Evolutionary conservation across 192 early-diverging fungal species (phyloP).

Genomic region (Backusella morwellensis): DNA sequence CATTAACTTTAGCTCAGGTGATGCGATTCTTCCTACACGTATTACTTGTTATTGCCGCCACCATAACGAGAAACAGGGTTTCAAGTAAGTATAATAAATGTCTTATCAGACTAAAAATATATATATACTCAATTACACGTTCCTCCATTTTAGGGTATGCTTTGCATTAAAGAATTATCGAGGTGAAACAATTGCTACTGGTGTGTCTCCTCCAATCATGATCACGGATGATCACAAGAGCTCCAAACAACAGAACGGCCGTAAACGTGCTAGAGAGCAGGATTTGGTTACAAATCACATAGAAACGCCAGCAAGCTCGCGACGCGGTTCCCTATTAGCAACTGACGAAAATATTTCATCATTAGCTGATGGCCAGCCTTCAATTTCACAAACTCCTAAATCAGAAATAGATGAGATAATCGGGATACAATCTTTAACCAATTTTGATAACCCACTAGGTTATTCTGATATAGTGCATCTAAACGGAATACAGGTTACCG

Average conservation of each 20-base stretch:
- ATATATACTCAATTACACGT: neutral
- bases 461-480: neutral
- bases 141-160: slow-evolving; percentile 50
- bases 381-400: neutral
- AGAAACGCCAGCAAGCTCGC: neutral
- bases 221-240: slow-evolving; percentile 98
- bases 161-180: slow-evolving; percentile 67
- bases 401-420: slow-evolving; percentile 2
- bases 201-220: slow-evolving; percentile 88
- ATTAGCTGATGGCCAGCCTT: neutral
- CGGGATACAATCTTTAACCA: neutral
- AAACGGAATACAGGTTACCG: neutral
- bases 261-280: neutral
- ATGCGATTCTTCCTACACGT: slow-evolving; percentile 85
- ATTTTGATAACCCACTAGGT: neutral
- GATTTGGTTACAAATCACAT: neutral
- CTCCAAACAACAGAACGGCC: slow-evolving; percentile 43
- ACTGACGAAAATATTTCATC: neutral
- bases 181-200: slow-evolving; percentile 67
- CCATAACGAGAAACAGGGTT: slow-evolving; percentile 89
- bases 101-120: neutral
- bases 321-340: neutral
- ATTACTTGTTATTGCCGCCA: slow-evolving; percentile 98
- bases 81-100: slow-evolving; percentile 33
- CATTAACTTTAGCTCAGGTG: slow-evolving; percentile 86